Evolutionary conservation across 2,329 filamentous ascomycete genomes (phyloP).

Genomic region (Calonectria naviculata): DNA sequence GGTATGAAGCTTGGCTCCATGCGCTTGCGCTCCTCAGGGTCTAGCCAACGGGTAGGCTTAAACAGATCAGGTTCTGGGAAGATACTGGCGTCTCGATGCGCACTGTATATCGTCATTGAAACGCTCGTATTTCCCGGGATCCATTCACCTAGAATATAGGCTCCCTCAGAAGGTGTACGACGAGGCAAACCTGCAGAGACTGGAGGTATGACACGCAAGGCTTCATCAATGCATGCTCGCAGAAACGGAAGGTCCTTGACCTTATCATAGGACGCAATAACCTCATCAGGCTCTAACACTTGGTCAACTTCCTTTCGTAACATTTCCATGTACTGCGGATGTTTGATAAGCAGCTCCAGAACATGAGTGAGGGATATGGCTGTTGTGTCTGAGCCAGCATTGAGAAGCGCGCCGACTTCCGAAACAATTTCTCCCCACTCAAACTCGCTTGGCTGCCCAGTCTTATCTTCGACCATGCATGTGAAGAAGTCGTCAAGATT

Average conservation of each 20-base stretch:
- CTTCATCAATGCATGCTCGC: conserved; percentile 60
- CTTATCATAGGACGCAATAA: conserved; percentile 58
- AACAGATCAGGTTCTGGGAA: conserved; percentile 53
- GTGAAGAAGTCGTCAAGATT: conserved; percentile 69
- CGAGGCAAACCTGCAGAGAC: conserved; percentile 39
- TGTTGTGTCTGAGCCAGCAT: conserved; percentile 61
- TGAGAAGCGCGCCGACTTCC: conserved; percentile 63
- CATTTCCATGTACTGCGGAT: conserved; percentile 51
- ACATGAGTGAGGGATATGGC: conserved; percentile 60
- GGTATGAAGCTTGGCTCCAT: conserved; percentile 49
- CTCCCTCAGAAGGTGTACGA: conserved; percentile 39
- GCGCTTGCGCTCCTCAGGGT: conserved; percentile 39
- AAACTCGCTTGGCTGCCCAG: conserved; percentile 48
- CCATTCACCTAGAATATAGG: conserved; percentile 40
- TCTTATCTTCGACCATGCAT: conserved; percentile 60
- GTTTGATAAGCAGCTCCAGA: conserved; percentile 60
- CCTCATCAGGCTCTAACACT: conserved; percentile 52
- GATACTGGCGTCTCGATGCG: conserved; percentile 49
- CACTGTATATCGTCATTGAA: conserved; percentile 47
- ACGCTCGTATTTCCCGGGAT: conserved; percentile 49
- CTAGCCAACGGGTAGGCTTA: conserved; percentile 52
- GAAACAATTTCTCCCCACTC: conserved; percentile 68
- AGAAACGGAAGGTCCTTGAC: conserved; percentile 62
- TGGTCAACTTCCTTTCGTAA: conserved; percentile 57
- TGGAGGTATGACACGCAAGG: conserved; percentile 44